Base-by-base conservation (phyloP, 1,284 basidiomycete genomes). In the Melanopsichium pennsylvanicum region DNA sequence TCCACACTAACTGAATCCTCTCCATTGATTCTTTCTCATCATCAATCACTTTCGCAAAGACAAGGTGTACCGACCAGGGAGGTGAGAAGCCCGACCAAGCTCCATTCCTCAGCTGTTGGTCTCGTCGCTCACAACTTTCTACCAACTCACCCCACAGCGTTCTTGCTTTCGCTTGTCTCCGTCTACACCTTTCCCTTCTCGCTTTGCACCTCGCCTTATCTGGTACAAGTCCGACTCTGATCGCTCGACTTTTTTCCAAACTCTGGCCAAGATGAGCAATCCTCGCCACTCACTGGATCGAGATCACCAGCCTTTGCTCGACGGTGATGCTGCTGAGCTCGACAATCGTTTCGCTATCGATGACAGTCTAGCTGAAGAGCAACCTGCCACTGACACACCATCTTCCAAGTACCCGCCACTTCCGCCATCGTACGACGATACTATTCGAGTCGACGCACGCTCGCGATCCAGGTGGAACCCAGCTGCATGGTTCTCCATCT, bases 281-380 rank as follows among this genome's bases (percentile, higher is more conserved):
- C 32, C 55, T 34, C 66, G 47, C 27, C 51, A 26, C 11, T 59
- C 56, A 13, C 23, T 63, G 2, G 60, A 56, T 21, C 42, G 42
- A 18, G 59, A 69, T 31, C 46, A 63, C 44, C 56, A 69, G 41
- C 66, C 68, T 27, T 32, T 68, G 32, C 63, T 71, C 21, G 25
- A 59, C 6, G 33, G 22, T 26, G 42, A 71, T 7, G 47, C 49
- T 35, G 49, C 50, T 23, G 62, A 70, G 48, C 46, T 59, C 33
- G 73, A 75, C 42, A 33, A 38, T 16, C 68, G 71, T 45, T 75
- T 75, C 36, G 63, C 73, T 34, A 75, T 75, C 46, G 72, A 74
- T 23, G 73, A 75, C 15, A 52, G 55, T 13, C 41, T 63, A 7
- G 63, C 55, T 3, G 57, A 55, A 18, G 52, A 58, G 11, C 71